phyloP scores from a whole-genome alignment of 2,329 filamentous ascomycete species.

The Cadophora malorum region DNA sequence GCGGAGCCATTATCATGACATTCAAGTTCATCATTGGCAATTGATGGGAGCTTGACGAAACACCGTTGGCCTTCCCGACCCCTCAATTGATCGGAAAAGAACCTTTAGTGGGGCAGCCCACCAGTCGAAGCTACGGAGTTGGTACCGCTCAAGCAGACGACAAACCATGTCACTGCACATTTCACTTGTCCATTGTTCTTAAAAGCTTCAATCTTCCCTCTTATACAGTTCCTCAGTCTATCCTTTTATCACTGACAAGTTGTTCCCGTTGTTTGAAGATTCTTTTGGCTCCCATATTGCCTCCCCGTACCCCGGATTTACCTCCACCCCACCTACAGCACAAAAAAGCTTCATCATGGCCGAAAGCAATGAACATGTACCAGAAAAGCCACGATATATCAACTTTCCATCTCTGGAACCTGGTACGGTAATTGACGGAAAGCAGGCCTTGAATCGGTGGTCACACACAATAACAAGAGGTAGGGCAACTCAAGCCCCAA shows the following conservation, averaged over 20 bases:
- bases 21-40: background rate
- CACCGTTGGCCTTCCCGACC: conserved; percentile 2
- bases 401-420: conserved; percentile 42
- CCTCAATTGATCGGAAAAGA: conserved; percentile 10
- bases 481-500: background rate
- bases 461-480: conserved; percentile 78
- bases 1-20: background rate
- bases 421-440: conserved; percentile 54
- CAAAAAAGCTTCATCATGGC: conserved; percentile 35
- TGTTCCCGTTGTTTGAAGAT: background rate
- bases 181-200: background rate
- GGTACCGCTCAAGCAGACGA: background rate
- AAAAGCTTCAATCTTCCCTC: background rate
- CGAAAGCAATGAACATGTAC: conserved; percentile 31
- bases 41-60: background rate
- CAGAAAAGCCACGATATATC: conserved; percentile 43
- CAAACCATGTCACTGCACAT: background rate
- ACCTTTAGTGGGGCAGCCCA: conserved; percentile 1
- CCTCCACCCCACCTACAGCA: background rate
- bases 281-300: background rate
- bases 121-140: background rate
- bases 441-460: conserved; percentile 80
- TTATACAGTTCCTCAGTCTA: background rate
- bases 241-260: background rate
- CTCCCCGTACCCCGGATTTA: conserved; percentile 2